phyloP scores from a whole-genome alignment of 2,329 filamentous ascomycete species.

The Didymella arachidicola region DNA sequence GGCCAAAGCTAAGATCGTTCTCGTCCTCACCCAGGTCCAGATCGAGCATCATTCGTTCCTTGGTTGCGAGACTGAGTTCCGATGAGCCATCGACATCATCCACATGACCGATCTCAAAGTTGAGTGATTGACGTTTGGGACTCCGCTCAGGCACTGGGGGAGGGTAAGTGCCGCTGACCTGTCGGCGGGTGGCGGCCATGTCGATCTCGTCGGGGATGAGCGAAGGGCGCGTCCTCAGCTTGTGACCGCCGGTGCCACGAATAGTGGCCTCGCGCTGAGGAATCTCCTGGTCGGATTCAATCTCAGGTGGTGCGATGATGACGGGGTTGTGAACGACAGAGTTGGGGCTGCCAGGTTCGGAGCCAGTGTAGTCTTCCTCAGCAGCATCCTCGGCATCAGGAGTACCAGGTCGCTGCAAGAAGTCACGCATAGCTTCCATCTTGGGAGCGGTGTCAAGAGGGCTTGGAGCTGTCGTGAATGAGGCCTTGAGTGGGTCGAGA shows the following conservation, averaged over 20 bases:
- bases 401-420: constrained; percentile 61
- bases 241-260: constrained; percentile 79
- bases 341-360: constrained; percentile 78
- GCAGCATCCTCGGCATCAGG: constrained; percentile 58
- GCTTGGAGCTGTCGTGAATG: constrained; percentile 41
- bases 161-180: constrained; percentile 79
- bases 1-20: constrained; percentile 79
- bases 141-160: constrained; percentile 51
- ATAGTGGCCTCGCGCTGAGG: constrained; percentile 88
- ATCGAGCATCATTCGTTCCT: constrained; percentile 68
- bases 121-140: constrained; percentile 49
- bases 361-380: constrained; percentile 52
- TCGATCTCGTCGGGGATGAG: constrained; percentile 83
- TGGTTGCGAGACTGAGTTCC: constrained; percentile 40
- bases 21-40: constrained; percentile 76
- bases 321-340: constrained; percentile 87
- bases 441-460: constrained; percentile 47
- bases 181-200: constrained; percentile 85
- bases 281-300: constrained; percentile 68
- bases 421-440: constrained; percentile 50
- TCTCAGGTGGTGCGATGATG: constrained; percentile 43
- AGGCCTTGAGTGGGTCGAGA: constrained; percentile 62
- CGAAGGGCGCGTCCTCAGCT: constrained; percentile 87
- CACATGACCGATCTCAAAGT: constrained; percentile 43
- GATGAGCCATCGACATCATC: constrained; percentile 40